Evolutionary conservation across 768 basidiomycete genomes (phyloP).

Genomic region (Agaricus bisporus): DNA sequence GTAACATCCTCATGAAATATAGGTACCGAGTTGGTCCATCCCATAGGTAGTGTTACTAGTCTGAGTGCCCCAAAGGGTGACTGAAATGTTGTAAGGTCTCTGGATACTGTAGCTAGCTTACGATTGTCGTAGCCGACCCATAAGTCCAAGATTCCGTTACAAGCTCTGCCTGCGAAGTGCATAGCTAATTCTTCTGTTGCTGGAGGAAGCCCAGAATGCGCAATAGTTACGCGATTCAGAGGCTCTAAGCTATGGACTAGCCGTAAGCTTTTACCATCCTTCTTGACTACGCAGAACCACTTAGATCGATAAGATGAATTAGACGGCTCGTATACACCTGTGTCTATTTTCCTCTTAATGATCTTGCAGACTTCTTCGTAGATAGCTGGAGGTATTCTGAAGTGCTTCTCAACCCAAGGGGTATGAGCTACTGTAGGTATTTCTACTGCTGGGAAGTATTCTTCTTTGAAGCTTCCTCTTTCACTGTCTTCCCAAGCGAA

Average conservation of each 20-base stretch:
- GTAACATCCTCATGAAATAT: constrained; percentile 28
- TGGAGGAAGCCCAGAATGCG: constrained; percentile 29
- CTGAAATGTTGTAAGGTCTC: constrained; percentile 35
- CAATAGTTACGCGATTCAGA: constrained; percentile 29
- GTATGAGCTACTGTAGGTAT: constrained; percentile 11
- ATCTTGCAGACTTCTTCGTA: constrained; percentile 6
- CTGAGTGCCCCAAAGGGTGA: constrained; percentile 23
- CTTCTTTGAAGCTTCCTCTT: constrained; percentile 11
- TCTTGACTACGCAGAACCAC: constrained; percentile 37
- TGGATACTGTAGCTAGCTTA: constrained; percentile 17
- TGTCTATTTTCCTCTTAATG: constrained; percentile 26
- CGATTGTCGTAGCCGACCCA: constrained; percentile 27
- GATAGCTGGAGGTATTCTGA: constrained; percentile 13
- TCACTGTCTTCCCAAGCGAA: constrained; percentile 17
- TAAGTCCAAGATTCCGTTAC: constrained; percentile 21
- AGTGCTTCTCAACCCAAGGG: constrained; percentile 8
- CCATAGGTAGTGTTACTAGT: constrained; percentile 30
- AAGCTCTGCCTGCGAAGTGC: constrained; percentile 25
- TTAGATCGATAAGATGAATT: constrained; percentile 31
- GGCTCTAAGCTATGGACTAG: constrained; percentile 32
- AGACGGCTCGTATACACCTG: constrained; percentile 34
- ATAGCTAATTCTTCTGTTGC: constrained; percentile 26
- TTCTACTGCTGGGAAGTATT: constrained; percentile 13
- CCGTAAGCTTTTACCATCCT: constrained; percentile 26
- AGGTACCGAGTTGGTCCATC: constrained; percentile 17